phyloP scores from a whole-genome alignment of 768 basidiomycete genomes.

The Boletus edulis region DNA sequence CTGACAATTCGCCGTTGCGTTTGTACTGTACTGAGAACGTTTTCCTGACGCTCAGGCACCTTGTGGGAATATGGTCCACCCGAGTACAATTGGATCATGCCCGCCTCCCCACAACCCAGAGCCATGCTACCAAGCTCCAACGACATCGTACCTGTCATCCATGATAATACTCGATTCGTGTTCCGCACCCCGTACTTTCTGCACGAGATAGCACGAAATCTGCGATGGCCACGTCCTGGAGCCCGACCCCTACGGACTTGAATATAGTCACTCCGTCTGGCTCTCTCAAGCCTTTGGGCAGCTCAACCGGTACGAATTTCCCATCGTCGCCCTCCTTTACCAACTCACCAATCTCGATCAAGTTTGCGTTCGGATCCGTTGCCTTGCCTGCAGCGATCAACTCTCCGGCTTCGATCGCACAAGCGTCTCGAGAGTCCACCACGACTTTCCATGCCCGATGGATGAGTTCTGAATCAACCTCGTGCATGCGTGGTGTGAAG shows the following conservation, averaged over 20 bases:
- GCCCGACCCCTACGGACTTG: slow-evolving; percentile 84
- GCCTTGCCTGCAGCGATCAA: slow-evolving; percentile 53
- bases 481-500: slow-evolving; percentile 78
- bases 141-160: background rate
- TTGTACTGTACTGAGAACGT: background rate
- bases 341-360: slow-evolving; percentile 73
- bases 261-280: slow-evolving; percentile 67
- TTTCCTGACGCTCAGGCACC: slow-evolving; percentile 38
- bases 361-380: slow-evolving; percentile 31
- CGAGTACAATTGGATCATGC: slow-evolving; percentile 55
- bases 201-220: slow-evolving; percentile 64
- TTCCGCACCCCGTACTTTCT: slow-evolving; percentile 51
- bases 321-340: slow-evolving; percentile 25
- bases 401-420: slow-evolving; percentile 79
- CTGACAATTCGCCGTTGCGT: no score
- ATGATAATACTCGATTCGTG: slow-evolving; percentile 46
- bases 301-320: slow-evolving; percentile 7
- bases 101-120: slow-evolving; percentile 51
- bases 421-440: slow-evolving; percentile 75
- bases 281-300: slow-evolving; percentile 10
- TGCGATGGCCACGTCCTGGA: slow-evolving; percentile 88
- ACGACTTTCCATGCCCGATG: slow-evolving; percentile 54
- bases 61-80: slow-evolving; percentile 62
- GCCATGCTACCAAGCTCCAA: slow-evolving; percentile 38
- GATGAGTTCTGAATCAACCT: slow-evolving; percentile 62